Evolutionary conservation across 2,329 filamentous ascomycete species (phyloP).

Genomic region (Talaromyces sp.): DNA sequence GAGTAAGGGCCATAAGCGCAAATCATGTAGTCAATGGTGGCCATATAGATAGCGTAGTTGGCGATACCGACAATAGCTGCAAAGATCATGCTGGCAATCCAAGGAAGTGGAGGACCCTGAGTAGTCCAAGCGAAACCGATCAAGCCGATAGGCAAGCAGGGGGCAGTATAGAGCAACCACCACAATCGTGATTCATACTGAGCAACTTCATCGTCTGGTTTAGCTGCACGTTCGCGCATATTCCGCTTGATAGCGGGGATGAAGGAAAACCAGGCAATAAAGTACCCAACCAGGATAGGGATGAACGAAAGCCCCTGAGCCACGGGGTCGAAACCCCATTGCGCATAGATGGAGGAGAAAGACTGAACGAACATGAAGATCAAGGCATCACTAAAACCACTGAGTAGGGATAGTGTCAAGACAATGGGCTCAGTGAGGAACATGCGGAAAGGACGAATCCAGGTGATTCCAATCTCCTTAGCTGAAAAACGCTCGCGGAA

Average conservation of each 20-base stretch:
- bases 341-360: conserved; percentile 54
- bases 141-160: conserved; percentile 56
- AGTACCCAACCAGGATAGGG: conserved; percentile 54
- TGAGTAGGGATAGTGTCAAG: conserved; percentile 54
- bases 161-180: conserved; percentile 57
- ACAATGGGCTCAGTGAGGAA: conserved; percentile 63
- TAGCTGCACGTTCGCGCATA: conserved; percentile 40
- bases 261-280: conserved; percentile 55
- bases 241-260: conserved; percentile 52
- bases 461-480: conserved; percentile 54
- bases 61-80: conserved; percentile 58
- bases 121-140: conserved; percentile 60
- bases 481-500: conserved; percentile 56
- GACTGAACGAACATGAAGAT: conserved; percentile 65
- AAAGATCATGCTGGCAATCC: conserved; percentile 60
- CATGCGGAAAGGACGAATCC: conserved; percentile 59
- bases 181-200: conserved; percentile 62
- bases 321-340: conserved; percentile 54
- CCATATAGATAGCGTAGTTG: conserved; percentile 61
- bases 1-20: conserved; percentile 62
- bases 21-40: conserved; percentile 64
- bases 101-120: conserved; percentile 52
- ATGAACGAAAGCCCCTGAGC: conserved; percentile 51
- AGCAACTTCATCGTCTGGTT: conserved; percentile 49
- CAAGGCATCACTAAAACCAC: conserved; percentile 59